phyloP scores from a whole-genome alignment of 2,329 filamentous ascomycete species.

The Fusarium sp. region DNA sequence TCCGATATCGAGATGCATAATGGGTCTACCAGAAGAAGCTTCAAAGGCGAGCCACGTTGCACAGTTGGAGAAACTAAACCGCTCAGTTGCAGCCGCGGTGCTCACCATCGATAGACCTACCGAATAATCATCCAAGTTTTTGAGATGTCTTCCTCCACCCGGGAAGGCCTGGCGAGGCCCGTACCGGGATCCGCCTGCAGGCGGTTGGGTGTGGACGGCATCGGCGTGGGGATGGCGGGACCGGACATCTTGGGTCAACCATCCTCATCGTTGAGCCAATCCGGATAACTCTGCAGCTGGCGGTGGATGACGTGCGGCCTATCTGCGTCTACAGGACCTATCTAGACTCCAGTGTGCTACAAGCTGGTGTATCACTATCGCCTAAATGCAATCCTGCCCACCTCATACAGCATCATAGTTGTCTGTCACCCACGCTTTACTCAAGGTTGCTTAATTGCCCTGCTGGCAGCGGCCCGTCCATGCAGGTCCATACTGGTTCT shows the following conservation, averaged over 20 bases:
- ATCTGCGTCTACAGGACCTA: conserved; percentile 10
- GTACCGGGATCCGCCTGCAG: conserved; percentile 43
- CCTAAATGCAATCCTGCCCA: conserved; percentile 7
- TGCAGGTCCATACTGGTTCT: conserved; percentile 44
- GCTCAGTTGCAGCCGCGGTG: conserved; percentile 48
- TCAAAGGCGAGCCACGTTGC: conserved; percentile 56
- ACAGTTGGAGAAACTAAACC: conserved; percentile 51
- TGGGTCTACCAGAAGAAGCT: conserved; percentile 49
- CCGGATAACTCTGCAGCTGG: conserved; percentile 27
- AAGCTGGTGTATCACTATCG: conserved; percentile 1
- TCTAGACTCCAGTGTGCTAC: background rate
- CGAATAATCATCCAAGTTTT: conserved; percentile 41
- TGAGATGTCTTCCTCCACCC: conserved; percentile 34
- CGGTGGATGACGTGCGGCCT: conserved; percentile 19
- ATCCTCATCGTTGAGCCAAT: conserved; percentile 17
- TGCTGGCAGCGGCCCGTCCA: conserved; percentile 45
- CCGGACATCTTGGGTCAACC: conserved; percentile 13
- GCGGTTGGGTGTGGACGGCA: conserved; percentile 8
- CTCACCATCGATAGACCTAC: conserved; percentile 32
- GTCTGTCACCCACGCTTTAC: conserved; percentile 29
- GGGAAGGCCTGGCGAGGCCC: conserved; percentile 36
- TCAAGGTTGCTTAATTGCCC: conserved; percentile 26
- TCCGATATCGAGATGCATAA: conserved; percentile 50
- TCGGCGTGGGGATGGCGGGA: conserved; percentile 44
- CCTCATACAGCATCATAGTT: conserved; percentile 20